Evolutionary conservation across 495 filamentous ascomycete species (phyloP).

Genomic region (Aspergillus hancockii): DNA sequence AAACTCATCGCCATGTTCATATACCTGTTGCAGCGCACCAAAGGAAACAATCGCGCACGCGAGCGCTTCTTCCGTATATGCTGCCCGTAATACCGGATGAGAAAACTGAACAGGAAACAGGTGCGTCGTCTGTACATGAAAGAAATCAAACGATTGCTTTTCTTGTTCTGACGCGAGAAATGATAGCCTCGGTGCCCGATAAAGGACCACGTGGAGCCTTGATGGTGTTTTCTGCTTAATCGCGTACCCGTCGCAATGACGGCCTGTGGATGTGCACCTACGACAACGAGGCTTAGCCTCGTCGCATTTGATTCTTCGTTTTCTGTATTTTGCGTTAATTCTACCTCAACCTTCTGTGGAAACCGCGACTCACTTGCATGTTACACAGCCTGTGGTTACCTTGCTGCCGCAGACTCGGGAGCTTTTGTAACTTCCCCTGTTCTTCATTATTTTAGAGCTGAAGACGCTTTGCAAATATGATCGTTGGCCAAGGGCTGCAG

Average conservation of each 20-base stretch:
- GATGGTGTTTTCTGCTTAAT: background rate
- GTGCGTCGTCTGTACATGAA: background rate
- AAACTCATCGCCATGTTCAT: background rate
- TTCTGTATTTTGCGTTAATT: background rate
- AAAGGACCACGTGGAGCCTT: conserved; percentile 2
- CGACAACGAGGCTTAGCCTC: conserved; percentile 1
- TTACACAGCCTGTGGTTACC: conserved; percentile 3
- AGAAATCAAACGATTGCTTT: conserved; percentile 2
- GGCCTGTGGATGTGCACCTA: background rate
- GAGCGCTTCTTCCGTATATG: background rate
- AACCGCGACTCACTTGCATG: conserved; percentile 1
- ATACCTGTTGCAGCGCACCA: conserved; percentile 5
- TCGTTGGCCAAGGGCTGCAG: background rate
- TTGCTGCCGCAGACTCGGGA: background rate
- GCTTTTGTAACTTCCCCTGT: background rate
- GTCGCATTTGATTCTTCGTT: conserved; percentile 10
- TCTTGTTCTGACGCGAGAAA: background rate
- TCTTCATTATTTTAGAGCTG: background rate
- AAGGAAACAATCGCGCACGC: background rate
- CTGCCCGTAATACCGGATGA: background rate
- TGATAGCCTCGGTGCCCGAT: background rate
- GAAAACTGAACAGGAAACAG: conserved; percentile 4
- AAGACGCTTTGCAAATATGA: background rate
- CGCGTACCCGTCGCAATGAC: background rate
- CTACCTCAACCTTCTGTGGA: background rate